Percentiles rank a stretch among this genome's conserved stretches.
Evolutionary conservation across 2,329 filamentous ascomycete genomes (phyloP).

Genomic region (Paecilomyces variotii): DNA sequence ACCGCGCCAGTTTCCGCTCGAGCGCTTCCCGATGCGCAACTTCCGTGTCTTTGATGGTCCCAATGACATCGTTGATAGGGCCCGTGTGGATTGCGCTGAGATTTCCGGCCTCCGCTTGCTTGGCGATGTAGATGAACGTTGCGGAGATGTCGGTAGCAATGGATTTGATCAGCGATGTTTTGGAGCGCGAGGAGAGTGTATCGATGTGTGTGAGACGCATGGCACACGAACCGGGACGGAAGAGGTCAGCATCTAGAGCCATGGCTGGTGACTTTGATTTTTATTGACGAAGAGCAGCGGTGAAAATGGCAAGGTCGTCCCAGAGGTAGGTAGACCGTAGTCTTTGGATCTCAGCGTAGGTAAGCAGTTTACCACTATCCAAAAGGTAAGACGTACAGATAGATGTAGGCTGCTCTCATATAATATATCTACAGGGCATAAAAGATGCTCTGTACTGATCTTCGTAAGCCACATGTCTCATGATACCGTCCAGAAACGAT

Average conservation of each 20-base stretch:
- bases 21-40: constrained; percentile 8
- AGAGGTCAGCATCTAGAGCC: neutral
- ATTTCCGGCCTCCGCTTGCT: constrained; percentile 15
- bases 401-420: neutral
- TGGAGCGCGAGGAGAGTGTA: constrained; percentile 9
- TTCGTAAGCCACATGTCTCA: neutral
- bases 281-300: neutral
- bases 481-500: neutral
- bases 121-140: constrained; percentile 20
- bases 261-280: neutral
- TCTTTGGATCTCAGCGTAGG: neutral
- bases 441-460: neutral
- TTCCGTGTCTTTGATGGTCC: constrained; percentile 16
- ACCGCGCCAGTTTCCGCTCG: constrained; percentile 12
- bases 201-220: constrained; percentile 17
- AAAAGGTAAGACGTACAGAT: neutral
- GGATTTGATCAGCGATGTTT: constrained; percentile 15
- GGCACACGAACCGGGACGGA: constrained; percentile 9
- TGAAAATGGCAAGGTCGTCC: neutral
- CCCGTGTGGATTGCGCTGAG: constrained; percentile 15
- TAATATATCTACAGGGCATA: too few species aligned
- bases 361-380: neutral
- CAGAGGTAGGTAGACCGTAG: too few species aligned
- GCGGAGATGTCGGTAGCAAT: constrained; percentile 24
- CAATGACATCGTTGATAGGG: constrained; percentile 19